Evolutionary conservation across 805 yeast genomes (phyloP).

Genomic region (Hanseniaspora mollemarum): DNA sequence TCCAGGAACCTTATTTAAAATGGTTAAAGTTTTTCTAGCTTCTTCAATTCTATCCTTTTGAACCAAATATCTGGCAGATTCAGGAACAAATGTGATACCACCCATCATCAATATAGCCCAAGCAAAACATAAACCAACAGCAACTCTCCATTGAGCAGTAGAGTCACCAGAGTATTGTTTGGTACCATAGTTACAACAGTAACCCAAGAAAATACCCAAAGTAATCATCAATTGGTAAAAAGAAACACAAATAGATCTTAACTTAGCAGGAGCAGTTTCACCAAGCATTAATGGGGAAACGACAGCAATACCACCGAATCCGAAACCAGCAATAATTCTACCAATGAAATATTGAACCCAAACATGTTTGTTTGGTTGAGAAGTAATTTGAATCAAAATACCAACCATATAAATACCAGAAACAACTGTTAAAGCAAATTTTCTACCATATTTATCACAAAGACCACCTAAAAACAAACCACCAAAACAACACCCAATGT

Average conservation of each 20-base stretch:
- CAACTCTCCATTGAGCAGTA: conserved; percentile 51
- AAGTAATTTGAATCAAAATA: conserved; percentile 47
- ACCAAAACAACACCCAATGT: conserved; percentile 62
- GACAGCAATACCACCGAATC: conserved; percentile 65
- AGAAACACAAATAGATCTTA: conserved; percentile 54
- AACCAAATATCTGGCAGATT: conserved; percentile 53
- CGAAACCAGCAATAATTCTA: conserved; percentile 59
- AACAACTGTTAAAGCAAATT: conserved; percentile 42
- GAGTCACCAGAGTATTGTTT: conserved; percentile 34
- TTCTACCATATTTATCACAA: conserved; percentile 53
- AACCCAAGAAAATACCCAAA: conserved; percentile 57
- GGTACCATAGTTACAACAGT: conserved; percentile 55
- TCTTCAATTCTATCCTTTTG: conserved; percentile 40
- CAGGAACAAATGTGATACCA: conserved; percentile 55
- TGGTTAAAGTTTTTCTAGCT: conserved; percentile 44
- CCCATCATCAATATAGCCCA: conserved; percentile 31
- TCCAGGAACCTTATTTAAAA: conserved; percentile 38
- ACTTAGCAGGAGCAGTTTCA: conserved; percentile 47
- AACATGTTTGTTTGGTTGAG: conserved; percentile 28
- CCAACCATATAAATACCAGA: conserved; percentile 52
- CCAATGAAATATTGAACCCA: conserved; percentile 61
- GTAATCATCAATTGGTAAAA: conserved; percentile 53
- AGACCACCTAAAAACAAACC: conserved; percentile 46
- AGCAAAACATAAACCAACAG: conserved; percentile 40
- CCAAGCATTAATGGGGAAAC: conserved; percentile 57